phyloP scores from a whole-genome alignment of 1,284 basidiomycete genomes.

The Phellopilus nigrolimitatus region DNA sequence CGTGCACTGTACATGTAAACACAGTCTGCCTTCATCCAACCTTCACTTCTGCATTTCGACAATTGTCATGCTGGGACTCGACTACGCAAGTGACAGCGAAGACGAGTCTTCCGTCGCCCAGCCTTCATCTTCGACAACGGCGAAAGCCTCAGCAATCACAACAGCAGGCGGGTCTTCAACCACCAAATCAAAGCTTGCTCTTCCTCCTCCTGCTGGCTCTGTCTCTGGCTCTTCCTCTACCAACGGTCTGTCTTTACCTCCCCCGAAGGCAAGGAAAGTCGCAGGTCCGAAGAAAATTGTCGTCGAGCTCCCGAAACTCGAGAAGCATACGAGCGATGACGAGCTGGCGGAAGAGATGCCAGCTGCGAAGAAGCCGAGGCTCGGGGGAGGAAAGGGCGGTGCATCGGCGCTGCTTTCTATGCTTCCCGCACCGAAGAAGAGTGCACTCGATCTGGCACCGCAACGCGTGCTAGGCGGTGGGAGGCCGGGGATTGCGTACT shows the following conservation, averaged over 20 bases:
- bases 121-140: conserved; percentile 9
- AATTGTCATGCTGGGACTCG: conserved; percentile 77
- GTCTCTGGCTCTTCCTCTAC: conserved; percentile 28
- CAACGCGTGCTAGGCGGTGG: conserved; percentile 64
- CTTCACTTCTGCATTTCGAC: too few species aligned
- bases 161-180: conserved; percentile 26
- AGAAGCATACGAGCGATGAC: conserved; percentile 37
- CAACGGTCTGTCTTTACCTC: conserved; percentile 33
- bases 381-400: conserved; percentile 49
- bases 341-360: conserved; percentile 41
- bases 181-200: conserved; percentile 35
- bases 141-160: conserved; percentile 21
- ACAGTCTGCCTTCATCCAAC: too few species aligned
- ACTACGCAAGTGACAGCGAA: conserved; percentile 60
- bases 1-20: too few species aligned
- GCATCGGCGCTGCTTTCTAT: conserved; percentile 63
- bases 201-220: conserved; percentile 30
- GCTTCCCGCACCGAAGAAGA: conserved; percentile 69
- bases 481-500: conserved; percentile 56
- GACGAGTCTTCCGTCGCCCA: conserved; percentile 31
- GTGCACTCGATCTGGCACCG: conserved; percentile 34
- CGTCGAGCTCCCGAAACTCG: conserved; percentile 57
- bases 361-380: conserved; percentile 53
- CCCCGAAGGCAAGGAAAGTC: conserved; percentile 34
- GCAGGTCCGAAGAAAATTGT: conserved; percentile 57